Base-by-base conservation (phyloP, 495 filamentous ascomycete species). In the Annulohypoxylon bovei region DNA sequence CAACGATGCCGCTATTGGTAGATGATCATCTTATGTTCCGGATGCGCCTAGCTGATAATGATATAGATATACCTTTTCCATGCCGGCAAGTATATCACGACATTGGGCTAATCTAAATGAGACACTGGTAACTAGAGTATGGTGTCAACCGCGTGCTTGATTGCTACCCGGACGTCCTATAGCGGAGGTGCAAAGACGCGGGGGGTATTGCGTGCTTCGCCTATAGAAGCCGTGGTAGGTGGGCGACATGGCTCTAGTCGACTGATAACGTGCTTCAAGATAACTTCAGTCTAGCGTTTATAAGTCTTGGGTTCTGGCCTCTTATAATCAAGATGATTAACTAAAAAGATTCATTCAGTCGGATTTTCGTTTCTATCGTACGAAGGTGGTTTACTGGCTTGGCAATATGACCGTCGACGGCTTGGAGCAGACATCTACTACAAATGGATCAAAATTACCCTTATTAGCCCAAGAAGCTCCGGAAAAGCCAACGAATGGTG, bases 171-270 rank as follows among this genome's bases (percentile, higher is more conserved):
- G 44, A 44, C 39, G 63, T 72, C 69, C 69, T 71, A 71, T 68
- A 44, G 60, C 69, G 68, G 68, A 68, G 57, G 68, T 74, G 72
- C 72, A 71, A 71, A 75, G 68, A 71, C 59, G 68, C 65, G 69
- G 68, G 68, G 68, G 50, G 35, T 71, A 68, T 75, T 68, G 68
- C 72, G 72, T 75, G 72, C 72, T 75, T 71, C 42, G 47, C 39
- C 59, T 49, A 55, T 32, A 50, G 53, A 65, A 65, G 68, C 56
- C 60, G 68, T 68, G 46, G 56, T 62, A 61, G 60, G 68, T 54
- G 23, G 60, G 47, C 44, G 14, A 58, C 30, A 55, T 33, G 30
- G 42, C 11, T 50, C 20, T 62, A 64, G 63, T 67, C 62, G 55
- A 42, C 52, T 59, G 64, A 67, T 67, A 72, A 67, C 58, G 54